Base-by-base conservation (phyloP, 2,329 filamentous ascomycete species). In the Paracorniculantispora psalliotae region DNA sequence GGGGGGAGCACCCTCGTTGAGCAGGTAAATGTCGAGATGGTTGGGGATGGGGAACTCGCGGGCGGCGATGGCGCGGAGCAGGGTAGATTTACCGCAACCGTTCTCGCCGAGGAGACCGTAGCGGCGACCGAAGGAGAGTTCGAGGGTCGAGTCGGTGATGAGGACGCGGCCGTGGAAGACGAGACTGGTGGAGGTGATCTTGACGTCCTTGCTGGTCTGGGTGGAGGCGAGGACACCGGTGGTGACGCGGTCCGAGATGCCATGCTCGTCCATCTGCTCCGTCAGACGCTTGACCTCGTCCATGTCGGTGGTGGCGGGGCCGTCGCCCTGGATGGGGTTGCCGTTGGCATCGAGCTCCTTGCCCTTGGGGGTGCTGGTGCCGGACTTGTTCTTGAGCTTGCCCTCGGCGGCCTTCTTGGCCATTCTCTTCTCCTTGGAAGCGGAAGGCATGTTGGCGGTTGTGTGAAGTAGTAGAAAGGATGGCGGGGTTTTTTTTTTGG, bases 141-240 rank as follows among this genome's bases (percentile, higher is more conserved):
- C 96, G 74, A 99, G 82, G 53, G 88, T 96, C 64, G 90, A 90
- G 77, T 99, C 94, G 72, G 88, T 93, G 78, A 99, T 90, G 62
- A 99, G 87, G 67, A 97, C 94, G 68, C 90, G 91, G 69, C 96
- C 94, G 83, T 99, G 96, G 86, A 99, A 99, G 64, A 97, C 93
- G 67, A 99, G 81, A 64, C 90, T 96, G 69, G 87, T 85, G 59
- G 92, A 96, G 65, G 88, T 96, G 74, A 99, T 94, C 83, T 99
- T 99, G 76, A 96, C 91, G 77, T 99, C 94, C 77, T 91, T 89
- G 79, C 90, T 96, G 66, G 90, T 82, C 64, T 84, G 77, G 64
- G 93, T 85, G 47, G 94, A 99, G 39, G 92, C 83, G 63, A 99
- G 81, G 59, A 99, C 94, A 84, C 94, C 94, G 62, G 94, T 99